Percentiles rank a stretch among this genome's conserved stretches.
phyloP scores from a whole-genome alignment of 345 rosid genomes.

The Ricinus communis region DNA sequence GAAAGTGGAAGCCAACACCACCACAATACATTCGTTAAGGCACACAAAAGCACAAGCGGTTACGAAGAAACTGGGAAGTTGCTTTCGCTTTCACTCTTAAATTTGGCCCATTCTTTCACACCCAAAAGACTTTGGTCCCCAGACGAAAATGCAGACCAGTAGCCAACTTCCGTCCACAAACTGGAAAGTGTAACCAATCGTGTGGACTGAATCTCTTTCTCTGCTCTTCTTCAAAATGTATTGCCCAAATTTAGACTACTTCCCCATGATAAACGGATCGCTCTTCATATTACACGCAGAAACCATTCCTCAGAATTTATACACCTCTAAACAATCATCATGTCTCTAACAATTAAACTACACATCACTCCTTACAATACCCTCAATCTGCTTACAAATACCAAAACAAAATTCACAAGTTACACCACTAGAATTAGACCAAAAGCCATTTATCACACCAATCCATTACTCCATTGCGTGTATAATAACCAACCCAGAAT shows the following conservation, averaged over 20 bases:
- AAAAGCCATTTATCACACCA: conserved; percentile 39
- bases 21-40: no score
- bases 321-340: conserved; percentile 11
- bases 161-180: conserved; percentile 5
- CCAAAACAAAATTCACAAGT: background rate
- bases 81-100: no score
- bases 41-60: no score
- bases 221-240: conserved; percentile 14
- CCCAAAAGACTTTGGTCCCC: background rate
- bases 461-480: conserved; percentile 31
- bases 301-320: background rate
- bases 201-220: conserved; percentile 4
- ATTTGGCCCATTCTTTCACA: background rate
- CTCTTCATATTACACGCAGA: conserved; percentile 12
- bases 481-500: conserved; percentile 23
- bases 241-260: conserved; percentile 24
- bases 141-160: conserved; percentile 1
- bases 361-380: conserved; percentile 21
- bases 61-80: no score
- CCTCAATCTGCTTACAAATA: conserved; percentile 5
- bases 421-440: conserved; percentile 26
- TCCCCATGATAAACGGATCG: conserved; percentile 33
- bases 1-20: no score
- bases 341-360: conserved; percentile 57
- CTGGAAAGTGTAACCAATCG: background rate